Percentiles rank a stretch among this genome's conserved stretches.
These are phyloP conservation scores for Candida alai DNA, from an alignment of 805 yeast genomes.

Conservation along the genomic window DNA sequence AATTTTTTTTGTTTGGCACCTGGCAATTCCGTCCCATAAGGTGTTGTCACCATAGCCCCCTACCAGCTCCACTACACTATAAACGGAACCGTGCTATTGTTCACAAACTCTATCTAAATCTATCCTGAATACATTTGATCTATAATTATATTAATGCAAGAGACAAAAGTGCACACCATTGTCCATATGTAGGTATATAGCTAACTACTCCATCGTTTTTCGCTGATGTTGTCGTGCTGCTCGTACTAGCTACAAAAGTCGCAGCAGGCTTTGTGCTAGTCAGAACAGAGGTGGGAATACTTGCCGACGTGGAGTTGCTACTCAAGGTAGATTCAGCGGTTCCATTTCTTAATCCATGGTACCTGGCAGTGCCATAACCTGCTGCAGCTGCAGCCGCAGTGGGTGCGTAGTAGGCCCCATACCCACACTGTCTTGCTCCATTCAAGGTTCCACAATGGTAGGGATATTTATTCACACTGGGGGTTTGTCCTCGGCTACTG, in stretches of 20 bases:
- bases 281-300: no score
- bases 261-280: no score
- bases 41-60: no score
- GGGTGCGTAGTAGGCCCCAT: constrained; percentile 10
- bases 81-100: no score
- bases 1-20: constrained; percentile 2
- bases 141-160: constrained; percentile 3
- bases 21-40: background rate
- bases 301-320: constrained; percentile 4
- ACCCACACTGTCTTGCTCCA: constrained; percentile 9
- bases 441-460: constrained; percentile 10
- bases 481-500: constrained; percentile 1
- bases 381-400: constrained; percentile 11
- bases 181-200: constrained; percentile 1
- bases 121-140: background rate
- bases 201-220: background rate
- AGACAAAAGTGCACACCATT: background rate
- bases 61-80: no score
- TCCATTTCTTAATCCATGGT: constrained; percentile 8
- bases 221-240: background rate
- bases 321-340: constrained; percentile 1
- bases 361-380: constrained; percentile 12
- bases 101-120: no score
- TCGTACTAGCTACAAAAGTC: background rate
- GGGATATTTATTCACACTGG: constrained; percentile 1